Base-by-base conservation (phyloP, 768 basidiomycete genomes). In the Strobilomyces confusus region DNA sequence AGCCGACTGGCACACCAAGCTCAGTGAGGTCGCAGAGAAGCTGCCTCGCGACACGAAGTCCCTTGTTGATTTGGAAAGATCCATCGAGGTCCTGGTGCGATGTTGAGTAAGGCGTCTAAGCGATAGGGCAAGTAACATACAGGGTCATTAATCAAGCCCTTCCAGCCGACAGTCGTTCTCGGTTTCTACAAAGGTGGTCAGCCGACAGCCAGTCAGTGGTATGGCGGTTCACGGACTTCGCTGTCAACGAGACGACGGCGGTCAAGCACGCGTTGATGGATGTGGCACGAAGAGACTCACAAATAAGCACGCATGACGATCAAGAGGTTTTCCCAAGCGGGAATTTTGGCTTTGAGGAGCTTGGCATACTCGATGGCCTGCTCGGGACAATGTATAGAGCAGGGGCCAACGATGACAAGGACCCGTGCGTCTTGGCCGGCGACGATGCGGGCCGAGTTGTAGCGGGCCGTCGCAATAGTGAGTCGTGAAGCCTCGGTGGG, bases 241-340 rank as follows among this genome's bases (percentile, higher is more conserved):
- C 77, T 78, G 56, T 29, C 6, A 22, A 33, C 7, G 4, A n/a
- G n/a, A 20, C 12, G 61, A 74, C 64, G 72, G 76, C 72, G 73
- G 77, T 56, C 38, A 64, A 49, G 52, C 42, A 63, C 36, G 26
- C 7, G 17, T 19, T 9, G 15, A 52, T 33, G 20, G 5, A 45
- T 8, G 4, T 13, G 34, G 51, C 32, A 45, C 25, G 36, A 56
- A 20, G 29, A 32, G n/a, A 82, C 92, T 69, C 65, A 95, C 92
- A 91, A 98, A 80, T 98, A 98, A 51, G 92, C 86, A 38, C 97
- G 82, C 97, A 99, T 99, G 70, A 98, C 74, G 66, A 99, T 88
- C 63, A 89, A 77, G 46, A 99, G 77, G 62, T 94, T 89, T 49
- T 76, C 77, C 81, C 84, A 87, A 19, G 76, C 70, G 17, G 79